Base-by-base conservation (phyloP, 441 rosid genomes). In the Melastoma candidum region DNA sequence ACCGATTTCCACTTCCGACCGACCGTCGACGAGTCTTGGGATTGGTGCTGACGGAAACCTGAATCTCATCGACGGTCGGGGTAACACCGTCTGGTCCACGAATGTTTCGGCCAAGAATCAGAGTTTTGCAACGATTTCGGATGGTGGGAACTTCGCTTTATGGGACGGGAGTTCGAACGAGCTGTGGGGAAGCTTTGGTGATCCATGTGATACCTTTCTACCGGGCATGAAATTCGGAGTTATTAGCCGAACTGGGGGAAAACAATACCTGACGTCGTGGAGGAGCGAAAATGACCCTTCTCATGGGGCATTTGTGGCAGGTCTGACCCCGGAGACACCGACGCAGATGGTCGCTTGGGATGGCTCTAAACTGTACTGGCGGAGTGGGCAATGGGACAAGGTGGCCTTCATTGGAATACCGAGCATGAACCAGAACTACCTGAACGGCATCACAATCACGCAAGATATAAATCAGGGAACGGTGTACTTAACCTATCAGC, bases 391-490 rank as follows among this genome's bases (percentile, higher is more conserved):
- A 12, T 53, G 47, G 57, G 57, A 41, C 10, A 53, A 17, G 43
- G 14, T 26, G 7, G 11, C 8, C 22, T 53, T 53, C n/a, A 53
- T 22, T 1, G 57, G 47, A 36, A 17, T 17, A 39, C 0, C 12
- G 14, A 6, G 1, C 26, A 53, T 53, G 29, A 26, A 39, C 22
- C 12, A 10, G 10, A n/a, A 44, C 9, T 41, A 17, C 46, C 3
- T 0, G 9, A 53, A 12, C n/a, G 46, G 44, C 7, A 13, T 3
- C 26, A 9, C 12, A 7, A 3, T 53, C 47, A 8, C 13, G 26
- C 47, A 53, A 17, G 57, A 53, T 39, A 1, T 3, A 13, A 36
- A 53, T 1, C 29, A 41, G 47, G 57, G 57, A 53, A 53, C 47
- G 3, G 11, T 7, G 7, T 32, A 32, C 41, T 4, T 32, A 1